Evolutionary conservation across 306 rosid genomes (phyloP), one percentile per base, ranked within the genome.

Genomic region (Acacia melanoxylon): DNA sequence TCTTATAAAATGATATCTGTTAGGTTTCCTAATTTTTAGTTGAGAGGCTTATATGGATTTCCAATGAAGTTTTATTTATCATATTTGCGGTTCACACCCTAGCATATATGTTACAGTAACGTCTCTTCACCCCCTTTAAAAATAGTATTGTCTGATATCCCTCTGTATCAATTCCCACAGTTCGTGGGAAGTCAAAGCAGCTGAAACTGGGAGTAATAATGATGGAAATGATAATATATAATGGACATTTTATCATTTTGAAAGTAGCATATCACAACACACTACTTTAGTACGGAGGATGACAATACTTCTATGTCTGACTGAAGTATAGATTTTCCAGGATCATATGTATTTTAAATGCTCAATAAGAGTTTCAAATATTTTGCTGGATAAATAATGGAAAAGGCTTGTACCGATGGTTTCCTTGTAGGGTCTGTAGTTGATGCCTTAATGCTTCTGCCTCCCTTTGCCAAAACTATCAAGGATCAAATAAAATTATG

Each of bases 391-490:
- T 79, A 79, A 46, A 77, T 82, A 35, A 80, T 37, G 77, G 68
- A 65, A 84, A 84, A 85, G 52, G 70, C 12, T 62, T 33, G 49
- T 89, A 94, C 98, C 97, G 78, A 68, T 92, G 91, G 54, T 78
- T 88, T 75, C 91, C 93, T 84, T 87, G 94, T 81, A 94, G 90
- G 84, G 49, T 82, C 77, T 92, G 91, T n/a, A 94, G 84, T 86
- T 92, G 90, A 80, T 94, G 97, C 88, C 89, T 89, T 82, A 92
- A 89, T 70, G 82, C 58, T 71, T 88, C 91, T 78, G 86, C 94
- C 78, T 94, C 98, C 87, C 87, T 87, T 80, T 89, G 89, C 98
- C 96, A 94, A 80, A 91, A 85, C 98, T 92, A 85, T 78, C 84
- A 81, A 73, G 75, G 76, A 79, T 40, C 63, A 87, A 77, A 80